phyloP scores from a whole-genome alignment of 2,329 filamentous ascomycete species.

The Fusarium sp. region DNA sequence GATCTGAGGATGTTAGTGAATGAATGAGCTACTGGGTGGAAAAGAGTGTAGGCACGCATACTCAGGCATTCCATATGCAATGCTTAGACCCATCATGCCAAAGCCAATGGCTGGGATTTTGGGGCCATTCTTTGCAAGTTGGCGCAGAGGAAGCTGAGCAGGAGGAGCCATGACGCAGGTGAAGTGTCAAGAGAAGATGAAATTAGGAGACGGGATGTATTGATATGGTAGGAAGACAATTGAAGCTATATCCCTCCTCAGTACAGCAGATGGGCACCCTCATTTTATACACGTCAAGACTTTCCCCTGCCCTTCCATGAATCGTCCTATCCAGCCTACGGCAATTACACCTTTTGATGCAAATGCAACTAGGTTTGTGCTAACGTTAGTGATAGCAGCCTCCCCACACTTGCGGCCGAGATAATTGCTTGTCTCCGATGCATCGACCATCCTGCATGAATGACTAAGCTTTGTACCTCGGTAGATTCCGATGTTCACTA shows the following conservation, averaged over 20 bases:
- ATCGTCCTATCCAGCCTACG: no score
- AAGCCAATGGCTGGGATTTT: conserved; percentile 65
- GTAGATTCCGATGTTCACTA: not conserved
- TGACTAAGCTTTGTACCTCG: conserved; percentile 29
- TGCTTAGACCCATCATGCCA: conserved; percentile 65
- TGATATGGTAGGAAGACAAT: not conserved
- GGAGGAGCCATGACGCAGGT: conserved; percentile 36
- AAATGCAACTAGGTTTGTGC: conserved; percentile 5
- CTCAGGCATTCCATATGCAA: conserved; percentile 53
- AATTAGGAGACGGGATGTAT: not conserved
- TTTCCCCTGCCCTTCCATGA: not conserved
- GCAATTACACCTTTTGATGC: not conserved
- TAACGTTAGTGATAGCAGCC: not conserved
- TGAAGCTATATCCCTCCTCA: not conserved
- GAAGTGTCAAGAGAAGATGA: not conserved
- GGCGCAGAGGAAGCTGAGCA: conserved; percentile 37
- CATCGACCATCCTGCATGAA: conserved; percentile 31
- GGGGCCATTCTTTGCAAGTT: conserved; percentile 65
- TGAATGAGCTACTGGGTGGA: no score
- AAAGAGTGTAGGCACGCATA: conserved; percentile 29
- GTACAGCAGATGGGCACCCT: not conserved
- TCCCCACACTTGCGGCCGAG: conserved; percentile 19
- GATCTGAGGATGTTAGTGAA: conserved; percentile 51
- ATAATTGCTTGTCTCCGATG: conserved; percentile 32
- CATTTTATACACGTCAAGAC: conserved; percentile 19